Conservation (phyloP, 208 protist species). For the Acanthamoeba pearcei region DNA sequence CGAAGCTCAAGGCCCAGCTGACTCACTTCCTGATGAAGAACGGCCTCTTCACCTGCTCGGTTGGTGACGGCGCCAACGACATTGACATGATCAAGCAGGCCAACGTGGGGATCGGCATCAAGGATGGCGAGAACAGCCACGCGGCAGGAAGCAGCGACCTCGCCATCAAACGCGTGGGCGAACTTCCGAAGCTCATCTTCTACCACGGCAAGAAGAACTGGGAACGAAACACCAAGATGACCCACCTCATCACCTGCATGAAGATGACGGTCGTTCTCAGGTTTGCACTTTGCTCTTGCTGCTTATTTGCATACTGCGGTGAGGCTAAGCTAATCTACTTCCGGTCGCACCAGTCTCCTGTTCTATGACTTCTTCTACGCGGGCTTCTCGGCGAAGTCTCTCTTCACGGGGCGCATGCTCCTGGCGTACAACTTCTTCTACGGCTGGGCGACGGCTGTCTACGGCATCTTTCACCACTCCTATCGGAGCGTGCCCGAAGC, state of each 20-base stretch:
- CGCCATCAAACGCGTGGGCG: constrained; percentile 69
- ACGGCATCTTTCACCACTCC: constrained; percentile 74
- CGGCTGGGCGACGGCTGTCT: constrained; percentile 72
- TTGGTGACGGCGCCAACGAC: constrained; percentile 74
- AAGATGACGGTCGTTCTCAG: constrained; percentile 76
- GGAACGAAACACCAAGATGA: constrained; percentile 74
- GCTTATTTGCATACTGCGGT: not conserved
- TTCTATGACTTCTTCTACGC: constrained; percentile 72
- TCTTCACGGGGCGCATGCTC: constrained; percentile 70
- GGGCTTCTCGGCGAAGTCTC: constrained; percentile 40
- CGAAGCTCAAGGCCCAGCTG: constrained; percentile 72
- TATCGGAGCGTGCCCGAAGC: constrained; percentile 27
- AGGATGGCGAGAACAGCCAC: constrained; percentile 73
- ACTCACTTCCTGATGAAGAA: constrained; percentile 76
- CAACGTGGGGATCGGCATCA: constrained; percentile 73
- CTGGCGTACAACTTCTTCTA: constrained; percentile 77
- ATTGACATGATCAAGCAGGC: constrained; percentile 77
- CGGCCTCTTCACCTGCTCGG: constrained; percentile 69
- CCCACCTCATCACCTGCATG: constrained; percentile 75
- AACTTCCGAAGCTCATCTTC: constrained; percentile 68
- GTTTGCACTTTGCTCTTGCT: not conserved
- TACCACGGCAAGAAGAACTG: constrained; percentile 75
- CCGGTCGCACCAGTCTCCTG: not conserved
- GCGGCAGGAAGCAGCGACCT: constrained; percentile 74
- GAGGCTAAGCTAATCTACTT: not conserved